Evolutionary conservation across 2,329 filamentous ascomycete genomes (phyloP).

Genomic region (Hypoxylon sp.): DNA sequence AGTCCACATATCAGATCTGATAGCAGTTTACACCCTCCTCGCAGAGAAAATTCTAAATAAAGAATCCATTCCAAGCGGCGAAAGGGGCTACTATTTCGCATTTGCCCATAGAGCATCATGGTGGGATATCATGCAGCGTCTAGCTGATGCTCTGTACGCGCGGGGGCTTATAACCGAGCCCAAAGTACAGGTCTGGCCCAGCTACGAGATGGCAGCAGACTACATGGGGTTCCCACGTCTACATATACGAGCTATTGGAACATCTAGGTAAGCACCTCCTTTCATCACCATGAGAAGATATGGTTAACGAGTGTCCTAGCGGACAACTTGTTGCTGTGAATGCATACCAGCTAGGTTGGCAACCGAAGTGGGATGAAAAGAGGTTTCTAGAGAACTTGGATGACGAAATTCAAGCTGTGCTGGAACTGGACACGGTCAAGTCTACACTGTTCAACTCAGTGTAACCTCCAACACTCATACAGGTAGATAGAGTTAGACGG

Average conservation of each 20-base stretch:
- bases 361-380: constrained; percentile 51
- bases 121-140: constrained; percentile 52
- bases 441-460: constrained; percentile 41
- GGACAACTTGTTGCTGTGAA: constrained; percentile 45
- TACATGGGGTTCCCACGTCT: constrained; percentile 51
- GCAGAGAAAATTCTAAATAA: constrained; percentile 51
- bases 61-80: constrained; percentile 50
- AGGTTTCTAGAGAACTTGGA: constrained; percentile 49
- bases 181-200: constrained; percentile 50
- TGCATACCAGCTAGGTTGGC: constrained; percentile 48
- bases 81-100: constrained; percentile 56
- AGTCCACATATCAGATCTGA: constrained; percentile 55
- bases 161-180: constrained; percentile 53
- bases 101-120: constrained; percentile 50
- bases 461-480: not conserved
- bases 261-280: constrained; percentile 47
- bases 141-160: constrained; percentile 50
- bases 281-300: constrained; percentile 2
- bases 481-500: not conserved
- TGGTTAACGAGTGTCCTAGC: constrained; percentile 21
- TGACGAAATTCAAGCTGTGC: constrained; percentile 49
- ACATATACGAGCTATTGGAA: constrained; percentile 50
- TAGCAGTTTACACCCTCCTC: constrained; percentile 52
- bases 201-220: constrained; percentile 54
- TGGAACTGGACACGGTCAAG: constrained; percentile 46